phyloP scores from a whole-genome alignment of 2,329 filamentous ascomycete species.

The Cytospora leucostoma region DNA sequence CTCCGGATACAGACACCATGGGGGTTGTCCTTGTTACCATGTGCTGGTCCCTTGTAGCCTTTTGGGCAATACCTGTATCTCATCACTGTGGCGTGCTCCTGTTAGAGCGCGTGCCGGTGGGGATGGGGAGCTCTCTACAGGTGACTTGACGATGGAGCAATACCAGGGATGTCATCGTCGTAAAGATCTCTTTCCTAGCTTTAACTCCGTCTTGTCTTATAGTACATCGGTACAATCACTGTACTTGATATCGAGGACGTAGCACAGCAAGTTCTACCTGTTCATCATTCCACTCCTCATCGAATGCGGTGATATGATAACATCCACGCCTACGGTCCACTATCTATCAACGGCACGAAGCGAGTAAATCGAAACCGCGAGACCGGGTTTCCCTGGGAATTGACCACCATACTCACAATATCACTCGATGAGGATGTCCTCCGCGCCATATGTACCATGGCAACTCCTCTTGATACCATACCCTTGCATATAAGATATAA shows the following conservation, averaged over 20 bases:
- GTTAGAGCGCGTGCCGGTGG: background rate
- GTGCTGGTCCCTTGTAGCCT: no score
- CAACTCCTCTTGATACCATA: constrained; percentile 18
- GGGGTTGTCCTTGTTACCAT: no score
- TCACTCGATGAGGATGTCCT: no score
- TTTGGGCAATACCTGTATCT: no score
- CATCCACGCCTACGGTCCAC: background rate
- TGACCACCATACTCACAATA: no score
- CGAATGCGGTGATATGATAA: background rate
- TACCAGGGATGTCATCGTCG: background rate
- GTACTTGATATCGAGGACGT: background rate
- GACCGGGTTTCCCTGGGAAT: background rate
- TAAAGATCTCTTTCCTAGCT: constrained; percentile 4
- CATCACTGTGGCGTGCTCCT: no score
- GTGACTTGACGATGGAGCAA: background rate
- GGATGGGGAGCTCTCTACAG: background rate
- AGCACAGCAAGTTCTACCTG: constrained; percentile 7
- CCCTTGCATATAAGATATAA: background rate
- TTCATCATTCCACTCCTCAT: constrained; percentile 2
- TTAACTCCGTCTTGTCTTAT: background rate
- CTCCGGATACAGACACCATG: no score
- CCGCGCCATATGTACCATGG: background rate
- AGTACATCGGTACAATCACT: background rate
- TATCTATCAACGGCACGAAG: background rate
- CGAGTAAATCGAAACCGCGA: background rate